Conservation (phyloP, 2,329 filamentous ascomycete species). For the Fusarium sp. region DNA sequence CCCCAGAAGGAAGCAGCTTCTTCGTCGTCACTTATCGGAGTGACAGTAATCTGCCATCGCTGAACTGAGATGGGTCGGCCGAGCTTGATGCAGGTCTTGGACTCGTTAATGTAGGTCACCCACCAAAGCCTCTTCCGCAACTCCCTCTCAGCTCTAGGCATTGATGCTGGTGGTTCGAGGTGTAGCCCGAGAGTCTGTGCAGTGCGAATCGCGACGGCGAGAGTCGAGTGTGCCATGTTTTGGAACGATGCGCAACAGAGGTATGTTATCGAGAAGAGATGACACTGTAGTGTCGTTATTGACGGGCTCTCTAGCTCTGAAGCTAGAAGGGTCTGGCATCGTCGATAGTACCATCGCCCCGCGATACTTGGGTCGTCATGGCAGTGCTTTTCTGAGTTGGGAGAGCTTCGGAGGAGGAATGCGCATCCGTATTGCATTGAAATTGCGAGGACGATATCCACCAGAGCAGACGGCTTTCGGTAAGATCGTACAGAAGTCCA, state of each 20-base stretch:
- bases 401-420: conserved; percentile 29
- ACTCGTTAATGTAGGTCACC: conserved; percentile 65
- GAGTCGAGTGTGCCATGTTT: conserved; percentile 62
- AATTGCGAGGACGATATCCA: conserved; percentile 68
- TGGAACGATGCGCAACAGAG: conserved; percentile 64
- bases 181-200: conserved; percentile 36
- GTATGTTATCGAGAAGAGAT: conserved; percentile 62
- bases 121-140: conserved; percentile 69
- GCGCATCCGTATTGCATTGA: conserved; percentile 64
- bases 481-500: conserved; percentile 45
- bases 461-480: conserved; percentile 63
- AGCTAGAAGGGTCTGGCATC: conserved; percentile 58
- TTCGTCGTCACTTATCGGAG: conserved; percentile 51
- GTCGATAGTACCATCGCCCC: conserved; percentile 63
- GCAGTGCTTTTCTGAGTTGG: neutral
- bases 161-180: neutral
- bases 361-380: conserved; percentile 51
- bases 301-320: conserved; percentile 63
- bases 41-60: conserved; percentile 53
- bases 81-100: conserved; percentile 63
- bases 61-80: conserved; percentile 59
- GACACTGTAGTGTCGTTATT: conserved; percentile 64
- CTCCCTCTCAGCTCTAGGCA: conserved; percentile 52
- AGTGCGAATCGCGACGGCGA: conserved; percentile 60
- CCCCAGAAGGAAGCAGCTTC: conserved; percentile 34